Base-by-base conservation (phyloP, 225 moss, liverwort and hornwort genomes). In the Pseudoscleropodium purum region DNA sequence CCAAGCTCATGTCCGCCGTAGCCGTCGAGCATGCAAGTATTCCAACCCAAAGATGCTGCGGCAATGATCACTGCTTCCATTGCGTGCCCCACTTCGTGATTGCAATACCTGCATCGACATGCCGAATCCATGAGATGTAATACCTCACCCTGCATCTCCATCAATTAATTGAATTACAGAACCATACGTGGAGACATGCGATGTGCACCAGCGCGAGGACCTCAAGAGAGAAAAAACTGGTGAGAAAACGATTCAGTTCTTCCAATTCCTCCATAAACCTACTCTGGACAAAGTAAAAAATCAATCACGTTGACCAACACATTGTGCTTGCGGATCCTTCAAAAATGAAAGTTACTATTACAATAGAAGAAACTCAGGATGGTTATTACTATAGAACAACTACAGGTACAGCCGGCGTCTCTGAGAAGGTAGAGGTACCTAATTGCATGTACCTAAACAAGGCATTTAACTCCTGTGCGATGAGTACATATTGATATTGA, bases 1-100 rank as follows among this genome's bases (percentile, higher is more conserved):
- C n/a, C n/a, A n/a, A n/a, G n/a, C n/a, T n/a, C n/a, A n/a, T 47
- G 47, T 8, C 9, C 47, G 47, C 7, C 10, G 7, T 47, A 47
- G 45, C 7, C 47, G 9, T 47, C 9, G 47, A 47, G 8, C 9
- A 47, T 47, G 47, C 9, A 47, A 47, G 10, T 47, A 52, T 4
- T 52, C 52, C 5, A 5, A 52, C 52, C 52, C 5, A 5, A 52
- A 52, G 52, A 52, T 52, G 52, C 14, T 84, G 94, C 94, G 16
- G 97, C 96, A 36, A 97, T 91, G 43, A 85, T 92, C 85, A 94
- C 92, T 87, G 96, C 96, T 67, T 95, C 96, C 52, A 96, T 93
- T 24, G 97, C 97, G 92, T 97, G 97, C 68, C 97, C 97, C 51
- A 96, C 96, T 81, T 97, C 97, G 87, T 97, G 97, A 88, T 97